Evolutionary conservation across 2,329 filamentous ascomycete species (phyloP).

Genomic region (Didymella pomorum): DNA sequence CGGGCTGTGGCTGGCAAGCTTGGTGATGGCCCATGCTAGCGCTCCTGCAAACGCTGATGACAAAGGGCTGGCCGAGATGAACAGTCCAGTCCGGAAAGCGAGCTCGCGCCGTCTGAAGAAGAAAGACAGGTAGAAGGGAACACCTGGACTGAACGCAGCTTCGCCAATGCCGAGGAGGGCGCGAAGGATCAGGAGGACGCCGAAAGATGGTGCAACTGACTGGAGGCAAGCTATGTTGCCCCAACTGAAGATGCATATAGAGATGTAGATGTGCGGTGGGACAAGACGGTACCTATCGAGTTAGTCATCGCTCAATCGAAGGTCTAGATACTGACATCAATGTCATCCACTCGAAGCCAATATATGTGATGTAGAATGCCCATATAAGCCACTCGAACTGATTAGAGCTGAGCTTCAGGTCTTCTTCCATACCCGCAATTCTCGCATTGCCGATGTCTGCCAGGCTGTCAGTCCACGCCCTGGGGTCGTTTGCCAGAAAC

Average conservation of each 20-base stretch:
- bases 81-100: slow-evolving; percentile 83
- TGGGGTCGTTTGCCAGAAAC: not conserved
- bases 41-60: slow-evolving; percentile 76
- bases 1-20: slow-evolving; percentile 68
- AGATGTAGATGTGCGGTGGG: slow-evolving; percentile 68
- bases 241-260: slow-evolving; percentile 76
- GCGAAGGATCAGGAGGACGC: slow-evolving; percentile 70
- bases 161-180: slow-evolving; percentile 64
- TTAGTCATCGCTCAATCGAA: slow-evolving; percentile 2
- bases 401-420: slow-evolving; percentile 61
- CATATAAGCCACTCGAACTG: slow-evolving; percentile 70
- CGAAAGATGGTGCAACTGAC: slow-evolving; percentile 54
- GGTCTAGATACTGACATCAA: slow-evolving; percentile 55
- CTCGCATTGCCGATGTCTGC: slow-evolving; percentile 70
- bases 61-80: slow-evolving; percentile 76
- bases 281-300: slow-evolving; percentile 61
- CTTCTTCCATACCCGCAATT: slow-evolving; percentile 64
- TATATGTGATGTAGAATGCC: slow-evolving; percentile 70
- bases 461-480: slow-evolving; percentile 14
- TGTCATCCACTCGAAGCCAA: slow-evolving; percentile 72
- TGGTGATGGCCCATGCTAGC: slow-evolving; percentile 80
- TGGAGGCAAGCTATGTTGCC: slow-evolving; percentile 81
- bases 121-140: slow-evolving; percentile 70
- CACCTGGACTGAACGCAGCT: slow-evolving; percentile 69
- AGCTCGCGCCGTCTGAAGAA: slow-evolving; percentile 75